phyloP scores from a whole-genome alignment of 768 basidiomycete species.

The Amanita thiersii region DNA sequence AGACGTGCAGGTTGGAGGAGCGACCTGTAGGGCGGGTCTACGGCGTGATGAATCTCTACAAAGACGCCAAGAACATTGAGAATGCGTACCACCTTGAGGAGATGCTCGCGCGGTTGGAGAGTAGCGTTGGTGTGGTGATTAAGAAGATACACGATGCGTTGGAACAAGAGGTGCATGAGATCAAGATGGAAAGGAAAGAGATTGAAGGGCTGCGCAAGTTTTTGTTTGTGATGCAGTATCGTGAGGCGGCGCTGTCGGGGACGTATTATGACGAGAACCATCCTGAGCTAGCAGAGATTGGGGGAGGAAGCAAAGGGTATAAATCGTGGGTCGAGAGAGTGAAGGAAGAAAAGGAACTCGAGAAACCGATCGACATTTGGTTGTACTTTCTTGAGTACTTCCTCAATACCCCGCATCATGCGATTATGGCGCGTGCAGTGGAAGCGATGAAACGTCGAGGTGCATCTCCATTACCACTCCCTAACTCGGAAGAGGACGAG shows the following conservation, averaged over 20 bases:
- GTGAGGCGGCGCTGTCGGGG: conserved; percentile 14
- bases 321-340: conserved; percentile 17
- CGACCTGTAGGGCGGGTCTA: neutral
- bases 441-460: conserved; percentile 9
- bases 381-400: conserved; percentile 21
- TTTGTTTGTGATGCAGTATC: conserved; percentile 27
- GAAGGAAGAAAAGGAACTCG: conserved; percentile 13
- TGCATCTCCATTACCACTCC: too few relatives aligned
- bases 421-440: conserved; percentile 17
- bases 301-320: conserved; percentile 14
- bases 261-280: conserved; percentile 21
- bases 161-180: neutral
- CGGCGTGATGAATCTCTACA: conserved; percentile 1
- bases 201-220: conserved; percentile 26
- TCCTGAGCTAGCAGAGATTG: too few relatives aligned
- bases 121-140: conserved; percentile 17
- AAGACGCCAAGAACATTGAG: conserved; percentile 11
- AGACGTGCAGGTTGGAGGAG: neutral
- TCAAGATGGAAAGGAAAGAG: conserved; percentile 18
- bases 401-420: conserved; percentile 21
- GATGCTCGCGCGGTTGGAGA: conserved; percentile 20
- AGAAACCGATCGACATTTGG: conserved; percentile 20
- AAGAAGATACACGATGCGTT: conserved; percentile 11
- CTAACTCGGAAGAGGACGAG: too few relatives aligned
- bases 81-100: conserved; percentile 21